Evolutionary conservation across 257 asterid species (phyloP), one percentile per base, ranked within the genome.

Genomic region (Nicotiana knightiana): DNA sequence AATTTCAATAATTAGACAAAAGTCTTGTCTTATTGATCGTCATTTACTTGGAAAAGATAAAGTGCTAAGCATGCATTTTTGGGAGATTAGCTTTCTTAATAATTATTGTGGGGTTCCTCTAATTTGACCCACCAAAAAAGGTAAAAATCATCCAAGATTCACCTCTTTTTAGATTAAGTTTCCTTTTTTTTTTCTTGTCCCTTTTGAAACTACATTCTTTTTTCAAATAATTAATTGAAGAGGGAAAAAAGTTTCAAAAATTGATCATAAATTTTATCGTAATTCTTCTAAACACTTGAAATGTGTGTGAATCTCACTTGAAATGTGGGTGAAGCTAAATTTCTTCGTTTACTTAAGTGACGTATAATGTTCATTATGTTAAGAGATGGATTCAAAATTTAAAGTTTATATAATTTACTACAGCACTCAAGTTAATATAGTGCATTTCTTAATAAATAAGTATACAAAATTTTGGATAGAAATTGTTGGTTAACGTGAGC

Each of bases 51-150:
- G 28, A 67, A n/a, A 43, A 46, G 80, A 83, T 28, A 48, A 48
- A 78, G 73, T 51, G 12, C 53, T 77, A 53, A 77, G 65, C 80
- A 58, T 68, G 63, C 76, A 67, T 16, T 59, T 68, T 61, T 30
- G 67, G 76, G 51, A 70, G 77, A 68, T 84, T 79, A 79, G 21
- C 28, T 53, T 13, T 84, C 77, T 58, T 68, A 68, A 67, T 68
- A 68, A 67, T 59, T 58, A 63, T 43, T 70, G 59, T 57, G 46
- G 76, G 57, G 30, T 79, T 68, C 24, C 32, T 46, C 43, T 18
- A 79, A 30, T 48, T 58, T 46, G 67, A 68, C 55, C 76, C 81
- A 79, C 46, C 21, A 7, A 57, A 77, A 65, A 16, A 21, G 59
- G 30, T 51, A 66, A 73, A 70, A 48, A 48, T 73, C 79, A 73